Evolutionary conservation across 352 stramenopile genomes (phyloP), one percentile per base, ranked within the genome.

Genomic region (Pythium plurisporium): DNA sequence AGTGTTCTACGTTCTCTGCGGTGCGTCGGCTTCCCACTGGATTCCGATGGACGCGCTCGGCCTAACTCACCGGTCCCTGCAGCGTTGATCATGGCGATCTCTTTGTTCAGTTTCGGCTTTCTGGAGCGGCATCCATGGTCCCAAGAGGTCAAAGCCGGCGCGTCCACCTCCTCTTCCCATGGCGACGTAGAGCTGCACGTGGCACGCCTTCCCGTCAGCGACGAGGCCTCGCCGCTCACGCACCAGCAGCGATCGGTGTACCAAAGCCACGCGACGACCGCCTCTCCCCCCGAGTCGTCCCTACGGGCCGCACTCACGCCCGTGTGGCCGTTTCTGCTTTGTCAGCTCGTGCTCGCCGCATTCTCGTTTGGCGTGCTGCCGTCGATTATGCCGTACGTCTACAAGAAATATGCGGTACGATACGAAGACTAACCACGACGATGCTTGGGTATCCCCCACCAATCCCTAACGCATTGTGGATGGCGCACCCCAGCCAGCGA

Each of bases 381-480:
- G 8, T 88, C 77, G 9, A 67, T 84, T n/a, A 84, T 88, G 77
- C 72, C 79, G 1, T 90, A 82, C 48, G 73, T 87, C 22, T 87
- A 86, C 68, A 79, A 74, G 47, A 86, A 86, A 33, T 90, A 81
- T 42, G 66, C 76, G 59, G 79, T 89, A 64, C 36, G 72, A 56
- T 8, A 30, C 12, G 12, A 14, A 44, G 38, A 14, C 38, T 20
- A 7, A 11, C 8, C 5, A 7, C 36, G 5, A 7, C 6, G 7
- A 25, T 20, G 23, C 38, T 27, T 14, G 0, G n/a, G 23, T 17
- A 44, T 44, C 38, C 26, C n/a, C 38, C 38, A 22, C 11, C 8
- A 11, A 14, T 25, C n/a, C 12, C 15, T 8, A 20, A 20, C 17
- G 31, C 14, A 37, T 40, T 31, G 27, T 11, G 2, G 23, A 4